Evolutionary conservation across 2,329 filamentous ascomycete species (phyloP), one percentile per base, ranked within the genome.

Genomic region (Aspergillus luchuensis): DNA sequence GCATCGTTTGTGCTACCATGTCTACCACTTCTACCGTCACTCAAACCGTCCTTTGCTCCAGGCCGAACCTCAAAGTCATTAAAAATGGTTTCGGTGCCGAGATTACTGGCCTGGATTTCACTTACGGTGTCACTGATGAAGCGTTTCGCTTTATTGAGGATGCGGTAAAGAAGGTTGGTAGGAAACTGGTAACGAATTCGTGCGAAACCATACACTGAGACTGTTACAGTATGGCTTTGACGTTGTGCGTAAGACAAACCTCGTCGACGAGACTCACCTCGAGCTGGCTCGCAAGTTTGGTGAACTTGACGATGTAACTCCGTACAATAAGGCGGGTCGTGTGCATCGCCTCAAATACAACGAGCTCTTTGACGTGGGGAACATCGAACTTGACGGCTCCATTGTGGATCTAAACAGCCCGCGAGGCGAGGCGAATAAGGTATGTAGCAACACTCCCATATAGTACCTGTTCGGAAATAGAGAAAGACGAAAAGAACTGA

Each of bases 331-430:
- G 2, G 73, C 56, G 11, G 83, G 80, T 13, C 78, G 81, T 28
- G 78, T 78, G 67, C 75, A 81, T 57, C 80, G 84, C 5, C 81
- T 83, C 63, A 66, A 71, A 2, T 78, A 81, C 63, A 72, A 78
- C 47, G 82, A 87, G 70, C 78, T 87, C 0, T 87, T 87, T 67
- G 85, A 88, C 63, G 84, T 83, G 0, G 78, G 82, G 53, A 87
- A 87, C 67, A 72, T 87, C 11, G 79, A 84, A 52, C 74, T 75
- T 1, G 78, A 84, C 43, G 80, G 80, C 47, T 70, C 72, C 8
- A 58, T 66, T 28, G 53, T 63, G 8, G 53, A 60, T 13, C 41
- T 54, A 5, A n/a, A 49, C 1, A 62, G 60, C 36, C 43, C 59
- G 1, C 52, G 61, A 1, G 57, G 51, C 0, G 49, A 66, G 21